These are phyloP conservation scores for Cytospora leucostoma DNA, from an alignment of 2,329 filamentous ascomycete species.

Conservation along the genomic window DNA sequence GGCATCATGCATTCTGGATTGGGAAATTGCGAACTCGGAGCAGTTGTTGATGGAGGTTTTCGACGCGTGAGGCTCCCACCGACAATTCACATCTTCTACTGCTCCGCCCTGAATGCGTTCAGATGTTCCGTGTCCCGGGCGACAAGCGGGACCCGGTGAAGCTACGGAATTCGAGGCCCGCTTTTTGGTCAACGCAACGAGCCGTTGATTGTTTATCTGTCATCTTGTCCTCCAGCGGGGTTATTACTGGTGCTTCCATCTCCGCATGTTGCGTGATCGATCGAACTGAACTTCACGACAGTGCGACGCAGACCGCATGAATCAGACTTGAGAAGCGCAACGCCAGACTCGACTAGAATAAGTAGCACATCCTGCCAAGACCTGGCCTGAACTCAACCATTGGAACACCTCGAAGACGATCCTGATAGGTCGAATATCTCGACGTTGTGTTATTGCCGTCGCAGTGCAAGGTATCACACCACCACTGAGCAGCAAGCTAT, in stretches of 20 bases:
- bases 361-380: not conserved
- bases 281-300: not conserved
- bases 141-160: conserved; percentile 17
- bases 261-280: not conserved
- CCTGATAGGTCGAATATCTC: conserved; percentile 1
- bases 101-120: not conserved
- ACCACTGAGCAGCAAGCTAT: conserved; percentile 8
- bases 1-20: conserved; percentile 16
- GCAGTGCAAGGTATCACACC: conserved; percentile 16
- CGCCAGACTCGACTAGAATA: not conserved
- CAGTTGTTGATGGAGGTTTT: not conserved
- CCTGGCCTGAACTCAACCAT: not conserved
- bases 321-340: conserved; percentile 4
- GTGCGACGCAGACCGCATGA: not conserved
- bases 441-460: conserved; percentile 9
- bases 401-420: not conserved
- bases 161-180: conserved; percentile 23
- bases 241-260: conserved; percentile 10
- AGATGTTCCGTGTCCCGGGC: not conserved
- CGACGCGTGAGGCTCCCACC: not conserved
- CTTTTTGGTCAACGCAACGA: conserved; percentile 14
- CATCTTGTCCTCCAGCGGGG: conserved; percentile 11
- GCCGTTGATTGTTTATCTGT: conserved; percentile 13
- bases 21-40: conserved; percentile 13
- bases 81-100: not conserved